Evolutionary conservation across 1,139 yeast genomes (phyloP).

Genomic region (Sugiyamaella neomexicana): DNA sequence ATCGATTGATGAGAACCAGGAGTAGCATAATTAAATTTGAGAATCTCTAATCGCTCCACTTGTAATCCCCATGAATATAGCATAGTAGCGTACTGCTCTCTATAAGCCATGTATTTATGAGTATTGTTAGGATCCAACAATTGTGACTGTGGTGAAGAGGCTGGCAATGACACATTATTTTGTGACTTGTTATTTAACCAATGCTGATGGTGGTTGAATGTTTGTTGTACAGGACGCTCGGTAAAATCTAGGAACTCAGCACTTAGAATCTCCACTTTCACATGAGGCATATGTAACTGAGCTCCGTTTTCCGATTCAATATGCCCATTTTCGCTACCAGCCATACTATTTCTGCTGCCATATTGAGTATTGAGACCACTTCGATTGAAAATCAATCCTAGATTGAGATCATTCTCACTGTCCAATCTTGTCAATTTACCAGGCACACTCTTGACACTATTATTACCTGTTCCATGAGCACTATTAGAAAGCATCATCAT

Average conservation of each 20-base stretch:
- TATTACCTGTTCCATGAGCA: slow-evolving; percentile 18
- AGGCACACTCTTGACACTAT: slow-evolving; percentile 16
- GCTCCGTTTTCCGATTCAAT: slow-evolving; percentile 31
- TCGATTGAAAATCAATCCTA: slow-evolving; percentile 23
- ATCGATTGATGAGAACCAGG: slow-evolving; percentile 14
- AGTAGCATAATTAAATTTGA: slow-evolving; percentile 61
- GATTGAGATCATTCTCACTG: slow-evolving; percentile 25
- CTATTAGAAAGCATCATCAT: slow-evolving; percentile 8
- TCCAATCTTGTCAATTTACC: slow-evolving; percentile 16
- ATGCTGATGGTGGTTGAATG: too few species aligned
- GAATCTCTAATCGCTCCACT: slow-evolving; percentile 68
- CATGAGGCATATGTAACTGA: slow-evolving; percentile 8
- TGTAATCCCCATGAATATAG: slow-evolving; percentile 83
- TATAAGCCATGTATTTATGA: slow-evolving; percentile 50
- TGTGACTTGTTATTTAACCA: slow-evolving; percentile 9
- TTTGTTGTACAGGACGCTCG: not conserved
- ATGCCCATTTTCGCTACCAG: slow-evolving; percentile 10
- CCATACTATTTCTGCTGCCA: slow-evolving; percentile 28
- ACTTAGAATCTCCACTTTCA: slow-evolving; percentile 50
- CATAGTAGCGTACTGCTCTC: slow-evolving; percentile 78
- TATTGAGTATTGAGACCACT: slow-evolving; percentile 24
- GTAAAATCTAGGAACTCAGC: slow-evolving; percentile 52
- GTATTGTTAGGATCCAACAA: slow-evolving; percentile 52
- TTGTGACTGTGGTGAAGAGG: slow-evolving; percentile 25
- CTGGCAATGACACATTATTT: not conserved